A percentile compares a stretch with the other conserved stretches of the same genome.
These are phyloP conservation scores for Microdochium trichocladiopsis DNA, from an alignment of 2,329 filamentous ascomycete genomes.

Conservation along the genomic window DNA sequence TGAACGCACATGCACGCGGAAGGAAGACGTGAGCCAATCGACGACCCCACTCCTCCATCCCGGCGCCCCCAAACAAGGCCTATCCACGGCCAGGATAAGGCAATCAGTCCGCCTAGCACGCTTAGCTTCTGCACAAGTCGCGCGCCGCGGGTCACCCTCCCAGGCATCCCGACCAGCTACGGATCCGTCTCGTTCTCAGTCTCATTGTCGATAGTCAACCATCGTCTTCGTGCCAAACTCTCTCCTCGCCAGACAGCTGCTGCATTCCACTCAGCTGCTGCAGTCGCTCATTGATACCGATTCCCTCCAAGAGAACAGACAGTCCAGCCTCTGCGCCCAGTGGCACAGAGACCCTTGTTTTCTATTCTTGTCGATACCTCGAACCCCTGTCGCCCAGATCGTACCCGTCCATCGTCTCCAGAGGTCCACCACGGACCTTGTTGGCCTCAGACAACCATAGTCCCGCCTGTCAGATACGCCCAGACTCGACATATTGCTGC, in stretches of 20 bases:
- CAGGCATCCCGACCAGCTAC: no score
- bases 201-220: no score
- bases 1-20: background rate
- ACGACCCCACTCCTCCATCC: no score
- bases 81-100: background rate
- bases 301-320: no score
- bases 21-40: background rate
- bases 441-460: background rate
- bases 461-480: no score
- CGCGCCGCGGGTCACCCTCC: background rate
- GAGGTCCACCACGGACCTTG: background rate
- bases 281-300: no score
- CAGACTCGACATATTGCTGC: no score
- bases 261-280: no score
- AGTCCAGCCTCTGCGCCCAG: no score
- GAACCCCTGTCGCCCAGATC: background rate
- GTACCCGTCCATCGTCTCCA: background rate
- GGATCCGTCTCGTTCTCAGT: background rate
- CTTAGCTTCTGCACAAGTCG: background rate
- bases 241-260: no score
- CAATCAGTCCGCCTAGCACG: background rate
- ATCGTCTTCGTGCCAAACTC: background rate
- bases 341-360: background rate
- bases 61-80: background rate
- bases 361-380: background rate